These are phyloP conservation scores for Cladophialophora psammophila DNA, from an alignment of 2,329 filamentous ascomycete genomes.

Conservation along the genomic window DNA sequence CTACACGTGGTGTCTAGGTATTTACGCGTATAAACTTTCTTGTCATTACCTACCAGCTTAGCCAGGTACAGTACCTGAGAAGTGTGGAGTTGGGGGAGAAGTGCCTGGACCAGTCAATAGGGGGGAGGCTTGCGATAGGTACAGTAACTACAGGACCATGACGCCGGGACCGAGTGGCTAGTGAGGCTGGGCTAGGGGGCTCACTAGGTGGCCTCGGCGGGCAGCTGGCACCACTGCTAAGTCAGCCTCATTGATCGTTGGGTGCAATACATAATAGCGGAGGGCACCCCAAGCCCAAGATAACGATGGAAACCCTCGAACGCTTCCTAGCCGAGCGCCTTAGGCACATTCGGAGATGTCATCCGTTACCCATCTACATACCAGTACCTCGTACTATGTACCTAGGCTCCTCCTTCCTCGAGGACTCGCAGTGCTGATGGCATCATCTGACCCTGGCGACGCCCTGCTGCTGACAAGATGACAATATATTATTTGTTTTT, in stretches of 20 bases:
- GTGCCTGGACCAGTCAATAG: conserved; percentile 1
- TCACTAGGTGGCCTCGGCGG: no score
- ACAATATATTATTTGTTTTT: not conserved
- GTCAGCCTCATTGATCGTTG: not conserved
- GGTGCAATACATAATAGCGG: not conserved
- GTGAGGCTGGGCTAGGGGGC: not conserved
- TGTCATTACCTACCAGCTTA: not conserved
- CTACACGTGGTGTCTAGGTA: conserved; percentile 1
- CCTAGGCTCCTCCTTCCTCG: not conserved
- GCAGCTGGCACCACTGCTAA: no score
- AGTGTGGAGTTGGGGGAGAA: not conserved
- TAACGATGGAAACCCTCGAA: not conserved
- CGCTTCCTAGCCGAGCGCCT: not conserved
- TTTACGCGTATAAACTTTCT: conserved; percentile 6
- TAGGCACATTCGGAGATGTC: not conserved
- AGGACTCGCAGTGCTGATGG: not conserved
- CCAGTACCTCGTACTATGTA: not conserved
- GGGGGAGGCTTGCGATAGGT: no score
- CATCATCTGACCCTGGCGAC: not conserved
- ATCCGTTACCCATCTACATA: not conserved
- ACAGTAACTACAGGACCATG: no score
- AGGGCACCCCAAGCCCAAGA: not conserved
- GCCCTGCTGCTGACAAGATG: not conserved
- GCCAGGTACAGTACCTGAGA: not conserved
- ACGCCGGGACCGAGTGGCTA: not conserved